phyloP scores from a whole-genome alignment of 2,329 filamentous ascomycete genomes.

The Hypoxylon sp. region DNA sequence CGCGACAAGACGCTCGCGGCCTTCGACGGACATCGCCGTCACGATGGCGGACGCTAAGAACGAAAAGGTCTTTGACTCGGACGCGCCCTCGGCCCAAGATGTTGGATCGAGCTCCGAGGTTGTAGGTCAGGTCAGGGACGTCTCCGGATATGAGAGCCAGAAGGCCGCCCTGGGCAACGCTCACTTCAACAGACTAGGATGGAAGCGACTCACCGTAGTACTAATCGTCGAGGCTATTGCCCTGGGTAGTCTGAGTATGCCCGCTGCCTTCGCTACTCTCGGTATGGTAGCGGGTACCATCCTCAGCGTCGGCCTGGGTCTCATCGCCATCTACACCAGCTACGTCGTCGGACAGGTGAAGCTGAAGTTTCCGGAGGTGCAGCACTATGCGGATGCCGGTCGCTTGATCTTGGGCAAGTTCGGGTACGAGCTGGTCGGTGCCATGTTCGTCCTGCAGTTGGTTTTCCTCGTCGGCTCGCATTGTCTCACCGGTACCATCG shows the following conservation, averaged over 20 bases:
- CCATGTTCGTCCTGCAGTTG: conserved; percentile 66
- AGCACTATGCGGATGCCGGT: conserved; percentile 66
- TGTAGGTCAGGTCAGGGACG: conserved; percentile 52
- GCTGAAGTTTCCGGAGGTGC: conserved; percentile 49
- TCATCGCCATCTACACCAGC: conserved; percentile 62
- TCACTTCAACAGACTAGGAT: conserved; percentile 65
- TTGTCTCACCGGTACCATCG: conserved; percentile 70
- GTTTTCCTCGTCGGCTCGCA: conserved; percentile 75
- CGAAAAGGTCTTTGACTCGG: conserved; percentile 34
- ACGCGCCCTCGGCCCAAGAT: conserved; percentile 27
- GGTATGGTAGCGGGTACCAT: conserved; percentile 65
- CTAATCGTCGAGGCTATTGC: conserved; percentile 69
- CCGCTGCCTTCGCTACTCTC: conserved; percentile 63
- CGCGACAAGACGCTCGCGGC: conserved; percentile 17
- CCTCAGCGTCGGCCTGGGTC: conserved; percentile 56
- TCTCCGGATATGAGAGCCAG: conserved; percentile 59
- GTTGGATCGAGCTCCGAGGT: conserved; percentile 42
- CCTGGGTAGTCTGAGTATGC: conserved; percentile 64
- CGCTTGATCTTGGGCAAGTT: conserved; percentile 64
- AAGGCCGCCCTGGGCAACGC: conserved; percentile 59
- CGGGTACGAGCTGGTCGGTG: conserved; percentile 66
- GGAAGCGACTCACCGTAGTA: conserved; percentile 67
- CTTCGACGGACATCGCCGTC: conserved; percentile 14
- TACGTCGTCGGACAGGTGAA: conserved; percentile 60
- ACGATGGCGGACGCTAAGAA: conserved; percentile 34